Percentiles rank a stretch among this genome's conserved stretches.
Conservation (phyloP, 2,329 filamentous ascomycete genomes). For the Cladophialophora carrionii region DNA sequence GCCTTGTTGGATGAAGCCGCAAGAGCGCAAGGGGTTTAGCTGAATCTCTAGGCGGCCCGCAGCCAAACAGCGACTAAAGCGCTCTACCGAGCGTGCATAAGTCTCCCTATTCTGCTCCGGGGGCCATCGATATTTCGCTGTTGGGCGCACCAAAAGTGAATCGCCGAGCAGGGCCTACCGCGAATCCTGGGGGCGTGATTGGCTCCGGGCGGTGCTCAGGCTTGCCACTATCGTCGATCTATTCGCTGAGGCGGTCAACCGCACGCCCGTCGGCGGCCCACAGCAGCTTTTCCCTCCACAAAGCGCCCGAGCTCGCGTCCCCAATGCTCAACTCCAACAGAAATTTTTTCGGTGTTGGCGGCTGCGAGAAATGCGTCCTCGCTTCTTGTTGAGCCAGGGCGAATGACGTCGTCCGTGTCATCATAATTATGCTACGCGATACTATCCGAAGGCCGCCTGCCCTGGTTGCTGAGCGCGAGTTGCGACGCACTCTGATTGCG, state of each 20-base stretch:
- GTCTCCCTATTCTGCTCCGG: neutral
- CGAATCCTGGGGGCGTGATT: constrained; percentile 17
- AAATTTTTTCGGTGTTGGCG: constrained; percentile 14
- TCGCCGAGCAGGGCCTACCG: constrained; percentile 24
- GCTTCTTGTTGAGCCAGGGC: constrained; percentile 24
- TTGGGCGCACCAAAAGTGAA: constrained; percentile 28
- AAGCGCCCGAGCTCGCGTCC: constrained; percentile 13
- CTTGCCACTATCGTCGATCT: constrained; percentile 28
- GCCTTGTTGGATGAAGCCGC: constrained; percentile 27
- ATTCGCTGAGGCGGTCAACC: constrained; percentile 27
- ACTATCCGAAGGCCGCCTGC: constrained; percentile 16
- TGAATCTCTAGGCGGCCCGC: constrained; percentile 20
- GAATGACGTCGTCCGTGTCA: constrained; percentile 23
- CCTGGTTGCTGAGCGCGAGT: constrained; percentile 6
- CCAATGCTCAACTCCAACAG: constrained; percentile 31
- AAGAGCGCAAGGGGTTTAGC: constrained; percentile 17
- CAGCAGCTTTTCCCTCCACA: constrained; percentile 20
- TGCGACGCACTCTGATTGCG: neutral
- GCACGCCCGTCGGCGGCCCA: constrained; percentile 16
- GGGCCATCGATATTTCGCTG: constrained; percentile 18
- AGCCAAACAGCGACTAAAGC: constrained; percentile 18
- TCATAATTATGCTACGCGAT: constrained; percentile 9
- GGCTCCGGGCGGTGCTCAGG: constrained; percentile 16
- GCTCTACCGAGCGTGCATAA: constrained; percentile 1
- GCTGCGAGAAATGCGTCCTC: constrained; percentile 10